These are phyloP conservation scores for Magnaporthiopsis rhizophila DNA, from an alignment of 2,329 filamentous ascomycete species.

Conservation along the genomic window DNA sequence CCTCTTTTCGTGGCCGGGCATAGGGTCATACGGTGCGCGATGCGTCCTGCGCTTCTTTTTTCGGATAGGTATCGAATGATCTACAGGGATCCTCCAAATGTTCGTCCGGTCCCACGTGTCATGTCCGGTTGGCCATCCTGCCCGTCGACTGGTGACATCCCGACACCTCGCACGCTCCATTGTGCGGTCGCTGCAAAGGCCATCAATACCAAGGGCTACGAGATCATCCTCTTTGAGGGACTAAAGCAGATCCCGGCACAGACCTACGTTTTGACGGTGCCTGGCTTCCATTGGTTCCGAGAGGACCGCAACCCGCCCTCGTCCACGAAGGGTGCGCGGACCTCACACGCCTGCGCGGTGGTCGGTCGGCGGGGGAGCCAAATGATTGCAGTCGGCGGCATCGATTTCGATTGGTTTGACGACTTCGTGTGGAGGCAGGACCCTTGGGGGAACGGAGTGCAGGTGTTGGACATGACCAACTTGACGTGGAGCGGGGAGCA, in stretches of 20 bases:
- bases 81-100: no score
- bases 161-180: not conserved
- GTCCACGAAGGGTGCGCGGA: not conserved
- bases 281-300: constrained; percentile 1
- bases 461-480: not conserved
- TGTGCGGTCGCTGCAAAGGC: not conserved
- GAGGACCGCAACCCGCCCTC: not conserved
- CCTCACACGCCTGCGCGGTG: not conserved
- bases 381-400: constrained; percentile 3
- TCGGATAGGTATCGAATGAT: no score
- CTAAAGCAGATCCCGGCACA: not conserved
- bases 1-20: no score
- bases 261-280: not conserved
- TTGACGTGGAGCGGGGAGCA: no score
- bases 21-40: no score
- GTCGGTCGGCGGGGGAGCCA: not conserved
- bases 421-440: not conserved
- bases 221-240: constrained; percentile 1
- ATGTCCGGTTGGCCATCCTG: no score
- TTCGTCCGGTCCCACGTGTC: no score
- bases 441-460: not conserved
- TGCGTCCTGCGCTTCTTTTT: no score
- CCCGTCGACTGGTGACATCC: not conserved
- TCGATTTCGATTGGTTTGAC: not conserved
- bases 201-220: not conserved